These are phyloP conservation scores for Sphaerulina populicola DNA, from an alignment of 2,329 filamentous ascomycete genomes.

Conservation along the genomic window DNA sequence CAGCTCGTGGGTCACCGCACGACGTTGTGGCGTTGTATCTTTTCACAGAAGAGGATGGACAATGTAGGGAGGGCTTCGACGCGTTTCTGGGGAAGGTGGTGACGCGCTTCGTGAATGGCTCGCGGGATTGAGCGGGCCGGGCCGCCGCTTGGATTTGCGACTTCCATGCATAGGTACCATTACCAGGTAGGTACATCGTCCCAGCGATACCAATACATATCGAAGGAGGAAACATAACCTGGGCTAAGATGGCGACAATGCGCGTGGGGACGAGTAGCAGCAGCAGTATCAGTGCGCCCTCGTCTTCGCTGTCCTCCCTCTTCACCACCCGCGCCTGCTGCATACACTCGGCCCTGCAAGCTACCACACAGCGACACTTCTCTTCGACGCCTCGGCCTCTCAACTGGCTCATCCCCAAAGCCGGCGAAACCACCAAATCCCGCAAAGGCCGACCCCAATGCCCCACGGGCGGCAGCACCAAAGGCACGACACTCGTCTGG, in stretches of 20 bases:
- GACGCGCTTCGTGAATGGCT: too few relatives aligned
- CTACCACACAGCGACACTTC: conserved; percentile 23
- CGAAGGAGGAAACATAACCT: background rate
- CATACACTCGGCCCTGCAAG: conserved; percentile 21
- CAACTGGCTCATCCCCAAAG: conserved; percentile 76
- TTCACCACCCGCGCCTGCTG: conserved; percentile 27
- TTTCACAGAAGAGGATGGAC: too few relatives aligned
- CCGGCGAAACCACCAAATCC: conserved; percentile 77
- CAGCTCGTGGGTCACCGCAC: background rate
- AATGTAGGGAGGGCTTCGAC: too few relatives aligned
- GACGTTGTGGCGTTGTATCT: too few relatives aligned
- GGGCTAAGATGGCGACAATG: conserved; percentile 1
- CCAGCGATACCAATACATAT: background rate
- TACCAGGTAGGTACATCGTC: too few relatives aligned
- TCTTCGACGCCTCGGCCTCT: conserved; percentile 27
- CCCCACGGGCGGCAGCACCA: conserved; percentile 77
- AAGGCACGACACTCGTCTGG: conserved; percentile 93
- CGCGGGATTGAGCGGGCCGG: too few relatives aligned
- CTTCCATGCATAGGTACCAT: too few relatives aligned
- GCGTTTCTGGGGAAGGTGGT: too few relatives aligned
- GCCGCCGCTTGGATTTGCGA: too few relatives aligned
- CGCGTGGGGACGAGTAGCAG: background rate
- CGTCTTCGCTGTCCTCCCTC: conserved; percentile 22
- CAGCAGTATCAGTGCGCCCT: background rate
- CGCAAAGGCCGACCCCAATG: conserved; percentile 80